phyloP scores from a whole-genome alignment of 768 basidiomycete genomes.

The Phylloporus rhodoxanthus region DNA sequence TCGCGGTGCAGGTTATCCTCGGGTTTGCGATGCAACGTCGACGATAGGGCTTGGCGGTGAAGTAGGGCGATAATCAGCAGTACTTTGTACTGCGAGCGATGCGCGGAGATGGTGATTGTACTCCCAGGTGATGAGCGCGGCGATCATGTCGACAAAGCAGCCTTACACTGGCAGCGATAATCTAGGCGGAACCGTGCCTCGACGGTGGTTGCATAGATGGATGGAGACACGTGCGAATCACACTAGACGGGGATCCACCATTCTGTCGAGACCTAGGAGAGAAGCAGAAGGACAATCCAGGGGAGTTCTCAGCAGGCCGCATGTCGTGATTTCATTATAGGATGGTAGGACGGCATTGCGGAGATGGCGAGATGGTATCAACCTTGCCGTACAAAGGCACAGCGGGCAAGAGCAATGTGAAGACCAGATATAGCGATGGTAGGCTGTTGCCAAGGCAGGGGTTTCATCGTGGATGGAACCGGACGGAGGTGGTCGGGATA shows the following conservation, averaged over 20 bases:
- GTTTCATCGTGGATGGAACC: conserved; percentile 12
- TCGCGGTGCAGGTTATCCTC: background rate
- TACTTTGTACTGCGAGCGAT: conserved; percentile 2
- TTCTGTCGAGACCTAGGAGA: conserved; percentile 18
- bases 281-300: conserved; percentile 24
- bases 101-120: conserved; percentile 1
- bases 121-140: conserved; percentile 5
- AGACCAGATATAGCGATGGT: conserved; percentile 2
- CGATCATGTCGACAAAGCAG: conserved; percentile 8
- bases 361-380: conserved; percentile 21
- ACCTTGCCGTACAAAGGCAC: conserved; percentile 13
- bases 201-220: background rate
- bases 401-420: conserved; percentile 4
- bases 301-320: conserved; percentile 8
- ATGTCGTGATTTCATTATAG: conserved; percentile 26
- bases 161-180: background rate
- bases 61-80: background rate
- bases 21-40: conserved; percentile 3
- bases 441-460: conserved; percentile 3
- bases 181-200: conserved; percentile 10
- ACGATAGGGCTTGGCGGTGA: background rate
- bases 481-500: conserved; percentile 13
- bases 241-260: conserved; percentile 23
- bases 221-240: conserved; percentile 18
- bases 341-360: conserved; percentile 17